These are phyloP conservation scores for Eruca vesicaria DNA, from an alignment of 441 rosid species.

Conservation along the genomic window DNA sequence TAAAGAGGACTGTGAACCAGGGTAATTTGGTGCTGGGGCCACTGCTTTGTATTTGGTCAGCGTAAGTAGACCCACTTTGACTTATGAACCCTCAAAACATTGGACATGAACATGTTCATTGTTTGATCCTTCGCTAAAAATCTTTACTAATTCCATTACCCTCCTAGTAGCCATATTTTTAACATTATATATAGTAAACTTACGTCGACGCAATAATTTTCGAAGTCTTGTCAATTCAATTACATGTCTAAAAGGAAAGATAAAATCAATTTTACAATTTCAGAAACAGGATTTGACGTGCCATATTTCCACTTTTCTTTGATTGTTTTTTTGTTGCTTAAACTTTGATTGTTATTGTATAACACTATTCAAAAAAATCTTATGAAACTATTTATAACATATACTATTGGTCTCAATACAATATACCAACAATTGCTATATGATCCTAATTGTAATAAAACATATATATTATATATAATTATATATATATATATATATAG, in stretches of 20 bases:
- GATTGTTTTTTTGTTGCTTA: too few species aligned
- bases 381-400: background rate
- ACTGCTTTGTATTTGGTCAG: constrained; percentile 16
- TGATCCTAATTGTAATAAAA: too few species aligned
- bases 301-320: background rate
- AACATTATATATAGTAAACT: constrained; percentile 2
- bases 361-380: background rate
- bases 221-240: background rate
- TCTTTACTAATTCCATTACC: constrained; percentile 1
- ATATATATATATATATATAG: too few species aligned
- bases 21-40: background rate
- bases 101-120: constrained; percentile 29
- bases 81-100: constrained; percentile 14
- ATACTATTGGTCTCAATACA: too few species aligned
- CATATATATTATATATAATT: too few species aligned
- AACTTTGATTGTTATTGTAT: background rate
- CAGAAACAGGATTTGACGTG: constrained; percentile 6
- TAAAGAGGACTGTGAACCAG: background rate
- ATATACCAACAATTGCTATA: too few species aligned
- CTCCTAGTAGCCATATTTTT: background rate
- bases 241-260: background rate
- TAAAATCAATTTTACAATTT: background rate
- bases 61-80: constrained; percentile 30
- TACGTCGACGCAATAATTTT: constrained; percentile 1
- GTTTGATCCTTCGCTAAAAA: constrained; percentile 17